Evolutionary conservation across 495 filamentous ascomycete genomes (phyloP).

Genomic region (Parathielavia hyrcaniae): DNA sequence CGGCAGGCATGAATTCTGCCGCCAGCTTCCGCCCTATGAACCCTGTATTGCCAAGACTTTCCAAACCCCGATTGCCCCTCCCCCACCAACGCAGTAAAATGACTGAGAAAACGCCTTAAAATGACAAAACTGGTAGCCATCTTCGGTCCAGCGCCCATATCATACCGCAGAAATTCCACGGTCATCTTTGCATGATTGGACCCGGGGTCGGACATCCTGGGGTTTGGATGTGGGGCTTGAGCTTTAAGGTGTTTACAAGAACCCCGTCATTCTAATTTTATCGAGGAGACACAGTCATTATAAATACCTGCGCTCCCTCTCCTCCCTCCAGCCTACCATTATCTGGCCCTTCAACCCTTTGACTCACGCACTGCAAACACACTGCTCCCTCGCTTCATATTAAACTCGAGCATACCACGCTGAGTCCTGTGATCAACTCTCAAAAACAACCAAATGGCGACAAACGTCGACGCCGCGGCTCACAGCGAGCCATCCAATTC

Average conservation of each 20-base stretch:
- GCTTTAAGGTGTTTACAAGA: too few species aligned
- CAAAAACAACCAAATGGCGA: conserved; percentile 23
- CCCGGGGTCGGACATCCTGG: too few species aligned
- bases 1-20: conserved; percentile 18
- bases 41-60: neutral
- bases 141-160: too few species aligned
- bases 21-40: conserved; percentile 5
- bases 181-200: too few species aligned
- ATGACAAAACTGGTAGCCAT: too few species aligned
- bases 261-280: too few species aligned
- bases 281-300: too few species aligned
- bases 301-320: too few species aligned
- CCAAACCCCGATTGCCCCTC: conserved; percentile 13
- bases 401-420: neutral
- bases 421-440: neutral
- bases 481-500: conserved; percentile 28
- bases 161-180: too few species aligned
- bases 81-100: conserved; percentile 17
- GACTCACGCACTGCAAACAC: conserved; percentile 7
- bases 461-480: conserved; percentile 25
- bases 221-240: too few species aligned
- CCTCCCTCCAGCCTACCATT: too few species aligned
- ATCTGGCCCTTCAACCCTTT: neutral
- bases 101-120: too few species aligned
- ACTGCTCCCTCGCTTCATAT: neutral